Evolutionary conservation across 2,329 filamentous ascomycete genomes (phyloP), one percentile per base, ranked within the genome.

Genomic region (Fusarium sp.): DNA sequence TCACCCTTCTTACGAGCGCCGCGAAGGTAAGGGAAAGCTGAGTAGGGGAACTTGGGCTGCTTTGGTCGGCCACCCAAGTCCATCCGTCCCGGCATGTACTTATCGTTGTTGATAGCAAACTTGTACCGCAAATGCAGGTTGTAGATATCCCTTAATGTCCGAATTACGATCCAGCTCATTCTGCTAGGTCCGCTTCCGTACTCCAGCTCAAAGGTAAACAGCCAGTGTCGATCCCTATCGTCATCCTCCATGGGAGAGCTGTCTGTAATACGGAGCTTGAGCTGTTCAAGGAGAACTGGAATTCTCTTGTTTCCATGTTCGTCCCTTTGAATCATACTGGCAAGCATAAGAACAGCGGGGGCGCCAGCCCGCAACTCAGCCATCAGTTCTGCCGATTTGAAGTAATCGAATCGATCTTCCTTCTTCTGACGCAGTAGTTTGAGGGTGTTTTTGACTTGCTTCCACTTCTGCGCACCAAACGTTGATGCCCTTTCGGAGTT

Each of bases 311-410:
- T 96, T 47, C 95, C 94, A 73, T 97, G 93, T 78, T 99, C 96
- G 72, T 99, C 96, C 57, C 96, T 88, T 80, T 98, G 96, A 72
- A 98, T 96, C 92, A 98, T 97, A 75, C 94, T 97, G 9, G 96
- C 96, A 51, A 99, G 83, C 79, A 99, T 97, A 59, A 99, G 83
- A 20, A 95, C 96, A 23, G 96, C 96, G 5, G 96, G 96, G 2
- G 94, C 93, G 53, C 94, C 96, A 42, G 96, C 96, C 47, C 96
- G 88, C 36, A 99, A 83, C 78, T 99, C 96, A 2, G 96, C 96
- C 87, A 99, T 95, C 45, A 99, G 84, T 77, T 99, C 96, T 3
- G 96, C 94, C 11, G 95, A 98, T 77, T 98, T 99, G 74, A 92
- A 90, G 75, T 96, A 94, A 77, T 99, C 96, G 62, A 97, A 91